Evolutionary conservation across 2,329 filamentous ascomycete species (phyloP), one percentile per base, ranked within the genome.

Genomic region (Pseudogymnoascus sp.): DNA sequence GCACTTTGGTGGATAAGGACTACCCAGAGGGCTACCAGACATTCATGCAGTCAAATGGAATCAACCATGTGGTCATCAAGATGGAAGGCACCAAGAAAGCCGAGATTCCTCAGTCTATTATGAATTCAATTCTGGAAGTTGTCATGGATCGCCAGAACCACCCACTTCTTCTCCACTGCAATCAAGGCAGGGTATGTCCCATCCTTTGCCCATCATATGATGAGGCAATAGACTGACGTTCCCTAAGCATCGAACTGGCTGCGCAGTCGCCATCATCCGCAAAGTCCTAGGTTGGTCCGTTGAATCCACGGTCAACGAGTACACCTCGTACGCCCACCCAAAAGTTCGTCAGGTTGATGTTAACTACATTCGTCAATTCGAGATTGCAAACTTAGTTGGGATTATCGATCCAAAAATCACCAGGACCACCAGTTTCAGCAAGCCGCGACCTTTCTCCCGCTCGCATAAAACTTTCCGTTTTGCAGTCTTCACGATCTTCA

Each of bases 81-180:
- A 89, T 97, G 79, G 84, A 87, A 66, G 89, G 92, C n/a, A 96
- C 96, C 68, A 96, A 97, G 76, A 92, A 93, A 69, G 80, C 87
- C 63, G 81, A 82, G 8, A 91, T 91, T 36, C 83, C 88, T 0
- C 73, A 84, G 7, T 75, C 79, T 50, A 85, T 86, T 26, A 91
- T 96, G 82, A 81, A 83, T 66, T 78, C 83, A 7, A 91, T 93
- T 53, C 80, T 96, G 23, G 79, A 83, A 11, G 78, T 93, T 44
- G 82, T 93, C 42, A 80, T 93, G 62, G 84, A 96, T 71, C 82
- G 82, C 60, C 76, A 80, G 35, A 91, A 96, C 67, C 87, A 95
- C 68, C 93, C 93, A 0, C 76, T 97, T 10, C 80, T 96, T 40
- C 83, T 97, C 57, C 93, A 97, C 75, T 97, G 93, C 81, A 97